Percentiles rank a stretch among this genome's conserved stretches.
Conservation (phyloP, 805 yeast genomes). For the Lipomyces sp. region DNA sequence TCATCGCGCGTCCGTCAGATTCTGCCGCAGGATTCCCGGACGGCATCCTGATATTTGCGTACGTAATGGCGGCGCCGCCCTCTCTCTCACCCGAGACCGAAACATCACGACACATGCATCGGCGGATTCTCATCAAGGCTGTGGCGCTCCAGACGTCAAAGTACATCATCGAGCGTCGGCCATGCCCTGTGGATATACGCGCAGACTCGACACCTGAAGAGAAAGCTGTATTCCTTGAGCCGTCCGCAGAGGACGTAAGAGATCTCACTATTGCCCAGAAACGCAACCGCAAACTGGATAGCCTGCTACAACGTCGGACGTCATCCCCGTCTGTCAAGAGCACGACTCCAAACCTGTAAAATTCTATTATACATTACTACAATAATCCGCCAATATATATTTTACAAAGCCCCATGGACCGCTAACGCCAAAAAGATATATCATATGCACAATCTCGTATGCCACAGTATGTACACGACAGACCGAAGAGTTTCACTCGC, state of each 20-base stretch:
- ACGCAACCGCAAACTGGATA: constrained; percentile 14
- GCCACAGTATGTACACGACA: neutral
- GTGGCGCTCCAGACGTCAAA: neutral
- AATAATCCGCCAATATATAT: too few species aligned
- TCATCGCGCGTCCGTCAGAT: too few species aligned
- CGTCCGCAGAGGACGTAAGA: constrained; percentile 18
- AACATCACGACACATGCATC: too few species aligned
- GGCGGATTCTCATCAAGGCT: neutral
- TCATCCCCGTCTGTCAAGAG: too few species aligned
- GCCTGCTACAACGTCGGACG: constrained; percentile 6
- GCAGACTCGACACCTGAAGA: neutral
- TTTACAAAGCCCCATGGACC: too few species aligned
- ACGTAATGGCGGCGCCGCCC: too few species aligned
- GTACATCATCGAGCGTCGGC: too few species aligned
- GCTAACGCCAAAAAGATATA: too few species aligned
- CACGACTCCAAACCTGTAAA: too few species aligned
- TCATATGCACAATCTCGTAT: neutral
- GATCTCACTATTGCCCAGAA: constrained; percentile 4
- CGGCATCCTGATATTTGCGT: too few species aligned
- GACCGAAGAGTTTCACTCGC: constrained; percentile 1
- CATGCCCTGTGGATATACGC: neutral
- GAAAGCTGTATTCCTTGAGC: constrained; percentile 13
- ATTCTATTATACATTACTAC: neutral
- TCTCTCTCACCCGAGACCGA: too few species aligned
- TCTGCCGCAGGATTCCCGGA: too few species aligned